Base-by-base conservation (phyloP, 805 yeast species). In the Teunomyces funiuensis region DNA sequence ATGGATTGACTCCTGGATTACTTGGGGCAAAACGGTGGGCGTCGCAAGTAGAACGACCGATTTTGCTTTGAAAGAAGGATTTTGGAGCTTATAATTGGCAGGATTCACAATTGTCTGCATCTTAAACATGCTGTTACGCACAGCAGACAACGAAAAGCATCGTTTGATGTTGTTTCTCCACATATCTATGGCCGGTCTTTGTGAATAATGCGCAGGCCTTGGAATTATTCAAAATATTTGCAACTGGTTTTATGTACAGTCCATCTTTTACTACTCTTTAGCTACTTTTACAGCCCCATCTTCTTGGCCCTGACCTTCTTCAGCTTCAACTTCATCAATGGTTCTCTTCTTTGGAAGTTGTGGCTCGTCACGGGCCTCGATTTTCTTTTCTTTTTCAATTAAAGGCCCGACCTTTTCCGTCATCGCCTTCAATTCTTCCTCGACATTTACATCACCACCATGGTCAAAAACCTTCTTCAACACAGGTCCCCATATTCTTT, bases 401-500 rank as follows among this genome's bases (percentile, higher is more conserved):
- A 45, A 27, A 6, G 44, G 43, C 20, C 11, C 15, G 18, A 42
- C 36, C n/a, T 41, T 37, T 34, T 22, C 20, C 14, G 27, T 8
- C 37, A 22, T 23, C 17, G 39, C 34, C n/a, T 42, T 40, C 25
- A 65, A 55, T 30, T 54, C 61, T n/a, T 48, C 44, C 6, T 40
- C 51, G 33, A 69, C 52, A 41, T 61, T 49, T 9, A 65, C 46
- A 2, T 53, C 51, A 2, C 61, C 49, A 1, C 62, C 71, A 3
- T 43, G 37, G 0, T 71, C 73, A 14, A 85, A 65, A 0, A 85
- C 87, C 38, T 69, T 57, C 40, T 65, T 63, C 50, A 86, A 64
- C 0, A 81, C 88, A 9, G 71, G 71, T 1, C 80, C 80, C 97
- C 98, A 91, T 1, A 79, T 70, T 15, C 66, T 66, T 51, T 82